Conservation (phyloP, 805 yeast genomes). For the Yamadazyma ubonensis region DNA sequence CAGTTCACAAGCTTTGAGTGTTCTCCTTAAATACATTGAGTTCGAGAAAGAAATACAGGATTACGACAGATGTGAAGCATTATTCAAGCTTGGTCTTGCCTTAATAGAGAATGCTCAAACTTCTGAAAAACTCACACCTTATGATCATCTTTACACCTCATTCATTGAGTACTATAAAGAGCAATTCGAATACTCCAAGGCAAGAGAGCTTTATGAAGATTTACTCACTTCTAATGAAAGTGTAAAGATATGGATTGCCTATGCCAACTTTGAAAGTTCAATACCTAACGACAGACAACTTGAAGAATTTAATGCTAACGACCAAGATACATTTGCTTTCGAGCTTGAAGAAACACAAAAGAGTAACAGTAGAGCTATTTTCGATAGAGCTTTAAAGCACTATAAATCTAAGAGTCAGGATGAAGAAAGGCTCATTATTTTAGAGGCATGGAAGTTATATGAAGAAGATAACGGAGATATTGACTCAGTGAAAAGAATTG, state of each 20-base stretch:
- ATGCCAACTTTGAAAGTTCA: slow-evolving; percentile 69
- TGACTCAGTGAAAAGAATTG: slow-evolving; percentile 34
- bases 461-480: slow-evolving; percentile 61
- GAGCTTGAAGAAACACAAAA: slow-evolving; percentile 51
- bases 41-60: slow-evolving; percentile 73
- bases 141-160: slow-evolving; percentile 21
- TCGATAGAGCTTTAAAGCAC: slow-evolving; percentile 49
- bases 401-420: slow-evolving; percentile 33
- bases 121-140: slow-evolving; percentile 27
- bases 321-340: slow-evolving; percentile 49
- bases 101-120: slow-evolving; percentile 24
- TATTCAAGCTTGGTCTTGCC: slow-evolving; percentile 54
- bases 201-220: slow-evolving; percentile 49
- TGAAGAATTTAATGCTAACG: slow-evolving; percentile 41
- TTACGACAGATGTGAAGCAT: slow-evolving; percentile 59
- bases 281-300: slow-evolving; percentile 58
- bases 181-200: slow-evolving; percentile 54
- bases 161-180: slow-evolving; percentile 63
- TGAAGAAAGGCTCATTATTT: slow-evolving; percentile 50
- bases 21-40: slow-evolving; percentile 49
- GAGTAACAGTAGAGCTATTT: slow-evolving; percentile 52
- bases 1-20: slow-evolving; percentile 47
- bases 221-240: slow-evolving; percentile 32
- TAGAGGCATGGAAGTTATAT: slow-evolving; percentile 63
- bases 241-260: slow-evolving; percentile 52